Percentiles rank a stretch among this genome's conserved stretches.
Evolutionary conservation across 1,139 yeast species (phyloP).

Genomic region (Magnusiomyces magnusii): DNA sequence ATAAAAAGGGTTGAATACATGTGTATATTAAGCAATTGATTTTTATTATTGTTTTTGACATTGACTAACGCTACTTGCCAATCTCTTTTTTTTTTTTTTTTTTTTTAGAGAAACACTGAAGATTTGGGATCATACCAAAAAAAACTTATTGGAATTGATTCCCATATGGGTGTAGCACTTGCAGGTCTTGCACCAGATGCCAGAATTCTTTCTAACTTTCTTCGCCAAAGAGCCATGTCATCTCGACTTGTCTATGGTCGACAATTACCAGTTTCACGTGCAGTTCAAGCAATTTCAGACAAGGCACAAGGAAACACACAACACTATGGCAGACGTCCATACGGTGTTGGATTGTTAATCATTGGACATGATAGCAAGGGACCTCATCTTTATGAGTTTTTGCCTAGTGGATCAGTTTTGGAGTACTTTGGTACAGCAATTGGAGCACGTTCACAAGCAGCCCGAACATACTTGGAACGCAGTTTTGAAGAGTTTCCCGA

Average conservation of each 20-base stretch:
- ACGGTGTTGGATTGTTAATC: slow-evolving; percentile 77
- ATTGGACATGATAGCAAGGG: slow-evolving; percentile 95
- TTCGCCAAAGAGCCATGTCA: slow-evolving; percentile 88
- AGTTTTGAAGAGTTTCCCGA: slow-evolving; percentile 60
- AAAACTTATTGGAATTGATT: slow-evolving; percentile 85
- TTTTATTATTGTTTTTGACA: no score
- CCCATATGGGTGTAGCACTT: slow-evolving; percentile 88
- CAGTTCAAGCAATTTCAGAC: slow-evolving; percentile 83
- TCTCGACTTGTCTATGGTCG: slow-evolving; percentile 80
- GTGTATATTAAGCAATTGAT: no score
- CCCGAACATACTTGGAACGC: slow-evolving; percentile 91
- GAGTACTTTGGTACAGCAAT: slow-evolving; percentile 93
- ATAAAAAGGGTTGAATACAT: not conserved
- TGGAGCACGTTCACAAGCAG: slow-evolving; percentile 98
- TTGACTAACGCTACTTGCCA: not conserved
- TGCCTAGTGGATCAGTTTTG: slow-evolving; percentile 89
- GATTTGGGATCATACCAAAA: slow-evolving; percentile 95
- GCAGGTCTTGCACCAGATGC: slow-evolving; percentile 99
- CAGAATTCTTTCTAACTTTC: slow-evolving; percentile 76
- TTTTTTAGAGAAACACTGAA: slow-evolving; percentile 69
- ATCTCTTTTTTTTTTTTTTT: not conserved
- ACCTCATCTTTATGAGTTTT: slow-evolving; percentile 89
- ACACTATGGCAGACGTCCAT: slow-evolving; percentile 92
- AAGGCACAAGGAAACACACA: slow-evolving; percentile 97
- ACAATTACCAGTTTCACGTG: slow-evolving; percentile 78